Percentiles rank a stretch among this genome's conserved stretches.
These are phyloP conservation scores for Metarhizium guizhouense DNA, from an alignment of 2,329 filamentous ascomycete genomes.

Conservation along the genomic window DNA sequence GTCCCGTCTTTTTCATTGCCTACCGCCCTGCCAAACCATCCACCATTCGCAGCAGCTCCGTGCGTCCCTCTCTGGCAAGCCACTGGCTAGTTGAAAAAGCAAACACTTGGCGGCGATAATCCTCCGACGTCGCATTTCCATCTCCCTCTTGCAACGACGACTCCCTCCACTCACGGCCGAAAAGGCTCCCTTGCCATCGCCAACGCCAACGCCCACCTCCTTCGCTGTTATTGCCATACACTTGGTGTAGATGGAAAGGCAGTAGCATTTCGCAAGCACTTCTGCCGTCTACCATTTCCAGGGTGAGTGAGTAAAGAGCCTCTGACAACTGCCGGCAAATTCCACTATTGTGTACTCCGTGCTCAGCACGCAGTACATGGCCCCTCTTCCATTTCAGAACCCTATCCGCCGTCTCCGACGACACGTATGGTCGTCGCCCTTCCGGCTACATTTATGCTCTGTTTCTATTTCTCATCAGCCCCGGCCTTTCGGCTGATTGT, in stretches of 20 bases:
- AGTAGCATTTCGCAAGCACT: slow-evolving; percentile 1
- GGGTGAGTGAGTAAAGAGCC: background rate
- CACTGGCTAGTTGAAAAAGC: slow-evolving; percentile 1
- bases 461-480: background rate
- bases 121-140: slow-evolving; percentile 8
- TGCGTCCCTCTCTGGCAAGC: background rate
- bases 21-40: slow-evolving; percentile 1
- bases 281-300: background rate
- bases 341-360: background rate
- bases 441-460: background rate
- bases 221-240: background rate
- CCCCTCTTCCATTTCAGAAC: background rate
- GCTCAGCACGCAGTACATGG: background rate
- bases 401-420: background rate
- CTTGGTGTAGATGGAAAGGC: slow-evolving; percentile 2
- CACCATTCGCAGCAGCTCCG: background rate
- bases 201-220: background rate
- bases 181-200: background rate
- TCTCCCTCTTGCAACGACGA: background rate
- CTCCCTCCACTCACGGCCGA: background rate
- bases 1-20: background rate
- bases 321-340: background rate
- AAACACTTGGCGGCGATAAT: slow-evolving; percentile 7
- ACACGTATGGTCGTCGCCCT: background rate
- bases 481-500: background rate